phyloP scores from a whole-genome alignment of 306 rosid genomes.

The Ormosia semicastrata region DNA sequence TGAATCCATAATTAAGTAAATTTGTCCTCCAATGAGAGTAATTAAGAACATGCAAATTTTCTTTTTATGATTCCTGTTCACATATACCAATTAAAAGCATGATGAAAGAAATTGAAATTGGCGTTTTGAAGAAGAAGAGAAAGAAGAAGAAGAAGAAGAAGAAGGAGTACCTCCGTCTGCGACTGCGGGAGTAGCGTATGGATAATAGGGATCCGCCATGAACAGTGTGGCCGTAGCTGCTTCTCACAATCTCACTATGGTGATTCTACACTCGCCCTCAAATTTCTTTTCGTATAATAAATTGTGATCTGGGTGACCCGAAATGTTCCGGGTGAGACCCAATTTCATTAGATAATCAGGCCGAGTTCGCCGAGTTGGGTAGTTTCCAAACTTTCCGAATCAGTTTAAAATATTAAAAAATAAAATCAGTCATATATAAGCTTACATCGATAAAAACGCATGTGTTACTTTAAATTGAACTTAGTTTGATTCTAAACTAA shows the following conservation, averaged over 20 bases:
- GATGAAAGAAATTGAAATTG: not conserved
- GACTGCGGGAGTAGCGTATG: constrained; percentile 34
- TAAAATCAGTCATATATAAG: too few species aligned
- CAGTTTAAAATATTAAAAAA: too few species aligned
- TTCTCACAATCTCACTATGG: not conserved
- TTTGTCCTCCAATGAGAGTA: not conserved
- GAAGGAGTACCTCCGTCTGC: constrained; percentile 39
- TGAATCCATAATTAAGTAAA: not conserved
- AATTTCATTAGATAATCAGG: not conserved
- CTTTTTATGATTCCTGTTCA: not conserved
- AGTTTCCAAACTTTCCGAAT: too few species aligned
- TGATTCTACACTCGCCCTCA: not conserved
- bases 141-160: not conserved
- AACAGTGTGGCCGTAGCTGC: not conserved
- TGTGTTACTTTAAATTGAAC: too few species aligned
- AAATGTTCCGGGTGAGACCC: not conserved
- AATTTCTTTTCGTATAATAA: not conserved
- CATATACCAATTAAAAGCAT: not conserved
- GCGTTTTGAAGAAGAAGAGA: not conserved
- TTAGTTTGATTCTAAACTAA: too few species aligned
- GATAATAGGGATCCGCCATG: constrained; percentile 60
- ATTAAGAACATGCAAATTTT: not conserved
- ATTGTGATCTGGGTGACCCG: not conserved
- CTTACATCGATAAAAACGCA: too few species aligned
- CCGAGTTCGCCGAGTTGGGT: not conserved